phyloP scores from a whole-genome alignment of 306 rosid genomes.

The Geum urbanum region DNA sequence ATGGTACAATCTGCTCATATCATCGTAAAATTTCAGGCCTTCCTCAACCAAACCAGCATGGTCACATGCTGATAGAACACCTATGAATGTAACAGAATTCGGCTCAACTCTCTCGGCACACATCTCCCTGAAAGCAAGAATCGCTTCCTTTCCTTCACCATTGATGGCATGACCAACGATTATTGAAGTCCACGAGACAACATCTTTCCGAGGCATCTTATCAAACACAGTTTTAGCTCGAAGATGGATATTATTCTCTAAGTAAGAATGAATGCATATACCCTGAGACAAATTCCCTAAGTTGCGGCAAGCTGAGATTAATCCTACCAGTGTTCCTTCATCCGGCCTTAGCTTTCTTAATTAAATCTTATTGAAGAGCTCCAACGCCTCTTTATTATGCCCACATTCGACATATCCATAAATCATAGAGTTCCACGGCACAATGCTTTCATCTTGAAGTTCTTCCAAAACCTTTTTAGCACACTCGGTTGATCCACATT shows the following conservation, averaged over 20 bases:
- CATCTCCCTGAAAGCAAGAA: slow-evolving; percentile 18
- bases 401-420: slow-evolving; percentile 14
- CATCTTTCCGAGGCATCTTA: slow-evolving; percentile 22
- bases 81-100: slow-evolving; percentile 20
- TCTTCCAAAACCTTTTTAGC: slow-evolving; percentile 18
- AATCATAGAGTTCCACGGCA: slow-evolving; percentile 25
- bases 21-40: slow-evolving; percentile 12
- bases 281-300: slow-evolving; percentile 12
- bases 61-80: slow-evolving; percentile 18
- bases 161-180: slow-evolving; percentile 27
- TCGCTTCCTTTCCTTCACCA: slow-evolving; percentile 19
- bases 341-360: slow-evolving; percentile 19
- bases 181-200: slow-evolving; percentile 25
- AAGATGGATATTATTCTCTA: slow-evolving; percentile 15
- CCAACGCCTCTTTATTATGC: slow-evolving; percentile 16
- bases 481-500: slow-evolving; percentile 15
- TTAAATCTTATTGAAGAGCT: slow-evolving; percentile 16
- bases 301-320: slow-evolving; percentile 28
- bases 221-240: slow-evolving; percentile 19
- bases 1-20: slow-evolving; percentile 11
- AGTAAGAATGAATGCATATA: slow-evolving; percentile 17
- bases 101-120: slow-evolving; percentile 24
- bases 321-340: slow-evolving; percentile 27
- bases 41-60: slow-evolving; percentile 25
- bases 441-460: slow-evolving; percentile 15